Conservation (phyloP, 495 filamentous ascomycete species). For the Aspergillus diversus region DNA sequence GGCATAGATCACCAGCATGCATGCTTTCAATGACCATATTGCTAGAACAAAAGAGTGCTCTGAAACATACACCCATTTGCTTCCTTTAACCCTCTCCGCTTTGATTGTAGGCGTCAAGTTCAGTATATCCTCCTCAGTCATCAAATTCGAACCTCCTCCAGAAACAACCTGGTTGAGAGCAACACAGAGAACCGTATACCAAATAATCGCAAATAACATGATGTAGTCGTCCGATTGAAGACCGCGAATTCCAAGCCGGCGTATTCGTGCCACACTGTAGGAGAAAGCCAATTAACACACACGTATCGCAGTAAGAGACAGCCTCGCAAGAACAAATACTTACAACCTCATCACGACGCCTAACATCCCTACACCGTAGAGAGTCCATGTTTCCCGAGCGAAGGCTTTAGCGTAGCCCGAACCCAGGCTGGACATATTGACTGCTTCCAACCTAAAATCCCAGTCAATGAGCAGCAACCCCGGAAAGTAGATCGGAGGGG, state of each 20-base stretch:
- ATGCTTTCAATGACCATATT: conserved; percentile 55
- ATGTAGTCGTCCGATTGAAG: conserved; percentile 57
- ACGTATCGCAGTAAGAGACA: background rate
- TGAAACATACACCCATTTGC: conserved; percentile 61
- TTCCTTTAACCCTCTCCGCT: conserved; percentile 50
- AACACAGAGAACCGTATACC: conserved; percentile 58
- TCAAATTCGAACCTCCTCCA: conserved; percentile 59
- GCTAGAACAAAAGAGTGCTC: conserved; percentile 56
- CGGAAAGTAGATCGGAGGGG: conserved; percentile 6
- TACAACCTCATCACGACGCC: conserved; percentile 49
- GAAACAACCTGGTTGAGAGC: conserved; percentile 53
- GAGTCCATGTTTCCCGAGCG: conserved; percentile 49
- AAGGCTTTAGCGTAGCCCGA: conserved; percentile 40
- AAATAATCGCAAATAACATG: conserved; percentile 52
- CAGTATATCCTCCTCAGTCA: conserved; percentile 43
- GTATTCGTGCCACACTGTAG: conserved; percentile 51
- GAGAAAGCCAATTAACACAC: background rate
- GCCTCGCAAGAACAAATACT: conserved; percentile 21
- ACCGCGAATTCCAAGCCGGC: conserved; percentile 46
- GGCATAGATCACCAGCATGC: conserved; percentile 59
- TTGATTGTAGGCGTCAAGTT: conserved; percentile 43
- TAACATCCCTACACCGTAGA: conserved; percentile 50
- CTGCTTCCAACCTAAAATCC: conserved; percentile 27
- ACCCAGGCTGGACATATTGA: conserved; percentile 41
- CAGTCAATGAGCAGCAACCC: background rate